phyloP scores from a whole-genome alignment of 371 early-diverging fungal species.

The Aphelidium insulamus region DNA sequence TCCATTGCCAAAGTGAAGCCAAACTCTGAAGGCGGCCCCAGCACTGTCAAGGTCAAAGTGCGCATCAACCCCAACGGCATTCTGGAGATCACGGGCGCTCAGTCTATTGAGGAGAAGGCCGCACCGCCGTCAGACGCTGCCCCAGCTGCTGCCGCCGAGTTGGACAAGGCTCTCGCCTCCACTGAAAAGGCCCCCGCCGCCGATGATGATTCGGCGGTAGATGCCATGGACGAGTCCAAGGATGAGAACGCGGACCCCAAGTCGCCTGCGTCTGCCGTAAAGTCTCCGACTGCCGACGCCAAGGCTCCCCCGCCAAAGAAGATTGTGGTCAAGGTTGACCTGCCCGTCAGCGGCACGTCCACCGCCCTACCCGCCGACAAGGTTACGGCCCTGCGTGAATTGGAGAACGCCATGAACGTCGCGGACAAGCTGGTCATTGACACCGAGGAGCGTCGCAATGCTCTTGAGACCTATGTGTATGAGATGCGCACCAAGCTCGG shows the following conservation, averaged over 20 bases:
- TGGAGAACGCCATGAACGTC: conserved; percentile 64
- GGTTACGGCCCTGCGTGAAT: conserved; percentile 36
- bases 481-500: conserved; percentile 79
- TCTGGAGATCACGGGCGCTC: conserved; percentile 57
- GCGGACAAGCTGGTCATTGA: conserved; percentile 73
- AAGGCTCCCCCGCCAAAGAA: conserved; percentile 51
- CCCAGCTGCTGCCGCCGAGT: conserved; percentile 14
- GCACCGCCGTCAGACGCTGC: conserved; percentile 11
- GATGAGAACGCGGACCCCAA: conserved; percentile 20
- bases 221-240: conserved; percentile 23
- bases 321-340: conserved; percentile 65
- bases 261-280: conserved; percentile 1
- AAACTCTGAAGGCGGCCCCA: conserved; percentile 22
- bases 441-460: conserved; percentile 81
- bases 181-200: conserved; percentile 12
- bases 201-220: conserved; percentile 21
- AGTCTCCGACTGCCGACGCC: conserved; percentile 6
- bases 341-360: conserved; percentile 40
- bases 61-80: conserved; percentile 63
- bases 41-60: conserved; percentile 80
- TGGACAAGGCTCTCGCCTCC: conserved; percentile 25
- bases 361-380: conserved; percentile 26
- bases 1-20: conserved; percentile 24
- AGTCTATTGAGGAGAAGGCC: conserved; percentile 58
- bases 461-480: conserved; percentile 93